These are phyloP conservation scores for Ogataea populi-albae DNA, from an alignment of 805 yeast genomes.

Conservation along the genomic window DNA sequence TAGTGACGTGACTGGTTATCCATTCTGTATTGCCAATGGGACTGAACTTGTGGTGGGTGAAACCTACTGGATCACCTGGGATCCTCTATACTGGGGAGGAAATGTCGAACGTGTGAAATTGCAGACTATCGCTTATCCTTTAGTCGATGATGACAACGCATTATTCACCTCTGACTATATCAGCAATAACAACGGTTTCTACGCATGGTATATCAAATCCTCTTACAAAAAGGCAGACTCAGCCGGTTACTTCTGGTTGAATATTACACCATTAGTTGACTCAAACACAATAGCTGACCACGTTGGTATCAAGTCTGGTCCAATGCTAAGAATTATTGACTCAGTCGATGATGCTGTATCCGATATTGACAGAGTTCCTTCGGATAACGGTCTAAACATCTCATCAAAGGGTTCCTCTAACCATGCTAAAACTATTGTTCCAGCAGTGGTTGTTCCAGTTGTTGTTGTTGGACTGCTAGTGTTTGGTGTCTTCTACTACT, in stretches of 20 bases:
- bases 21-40: conserved; percentile 43
- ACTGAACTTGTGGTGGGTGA: conserved; percentile 46
- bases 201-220: conserved; percentile 34
- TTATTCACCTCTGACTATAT: conserved; percentile 35
- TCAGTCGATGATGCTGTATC: conserved; percentile 30
- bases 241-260: conserved; percentile 37
- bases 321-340: conserved; percentile 37
- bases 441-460: conserved; percentile 44
- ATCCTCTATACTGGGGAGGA: conserved; percentile 42
- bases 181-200: conserved; percentile 39
- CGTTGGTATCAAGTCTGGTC: conserved; percentile 39
- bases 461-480: conserved; percentile 32
- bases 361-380: conserved; percentile 37
- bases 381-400: conserved; percentile 35
- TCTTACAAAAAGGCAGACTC: conserved; percentile 23
- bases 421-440: conserved; percentile 35
- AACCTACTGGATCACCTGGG: conserved; percentile 50
- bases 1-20: conserved; percentile 30
- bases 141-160: conserved; percentile 31
- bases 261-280: conserved; percentile 37
- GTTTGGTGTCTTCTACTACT: conserved; percentile 31
- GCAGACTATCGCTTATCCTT: conserved; percentile 35
- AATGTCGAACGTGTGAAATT: conserved; percentile 36
- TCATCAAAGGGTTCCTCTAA: conserved; percentile 16
- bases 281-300: conserved; percentile 35